Evolutionary conservation across 495 filamentous ascomycete species (phyloP), one percentile per base, ranked within the genome.

Genomic region (Trichoderma orchidacearum): DNA sequence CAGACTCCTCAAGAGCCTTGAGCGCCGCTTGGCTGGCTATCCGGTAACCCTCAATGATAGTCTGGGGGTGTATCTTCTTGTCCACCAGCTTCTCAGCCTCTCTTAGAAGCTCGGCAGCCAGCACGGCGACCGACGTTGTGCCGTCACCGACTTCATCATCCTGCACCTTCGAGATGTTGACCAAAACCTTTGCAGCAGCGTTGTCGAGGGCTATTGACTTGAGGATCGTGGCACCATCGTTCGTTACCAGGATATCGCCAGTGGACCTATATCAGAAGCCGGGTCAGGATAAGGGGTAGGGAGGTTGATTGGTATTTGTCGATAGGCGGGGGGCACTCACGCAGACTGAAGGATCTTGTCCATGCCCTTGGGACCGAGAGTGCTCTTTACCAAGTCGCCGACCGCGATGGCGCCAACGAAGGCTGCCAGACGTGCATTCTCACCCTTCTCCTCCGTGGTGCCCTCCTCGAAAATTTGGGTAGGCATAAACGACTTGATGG

Each of bases 121-220:
- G 75, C 12, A 98, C 94, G 29, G 90, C 83, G 17, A 95, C 90
- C 28, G 72, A 75, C 13, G 67, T 70, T 25, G 56, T 57, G 45
- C 56, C 56, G 48, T 57, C 93, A 62, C 93, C 93, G 23, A 97
- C 93, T 66, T 97, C 94, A 68, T 98, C 93, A 66, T 98, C 93
- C 68, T 98, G 93, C 3, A 98, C 93, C 74, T 98, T 98, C 53
- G 93, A 97, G 66, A 98, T 97, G 69, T 98, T 98, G 61, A 98
- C 93, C 48, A 98, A 80, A 2, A 92, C 88, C 74, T 98, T 98
- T 23, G 93, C 93, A 0, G 93, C 93, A 21, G 93, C 93, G 70
- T 98, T 98, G 68, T 98, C 93, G 63, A 98, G 83, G n/a, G 93
- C 94, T 72, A 98, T 98, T 13, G 92, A 85, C 70, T 98, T 98